These are phyloP conservation scores for Exophiala mesophila DNA, from an alignment of 2,329 filamentous ascomycete species.

Conservation along the genomic window DNA sequence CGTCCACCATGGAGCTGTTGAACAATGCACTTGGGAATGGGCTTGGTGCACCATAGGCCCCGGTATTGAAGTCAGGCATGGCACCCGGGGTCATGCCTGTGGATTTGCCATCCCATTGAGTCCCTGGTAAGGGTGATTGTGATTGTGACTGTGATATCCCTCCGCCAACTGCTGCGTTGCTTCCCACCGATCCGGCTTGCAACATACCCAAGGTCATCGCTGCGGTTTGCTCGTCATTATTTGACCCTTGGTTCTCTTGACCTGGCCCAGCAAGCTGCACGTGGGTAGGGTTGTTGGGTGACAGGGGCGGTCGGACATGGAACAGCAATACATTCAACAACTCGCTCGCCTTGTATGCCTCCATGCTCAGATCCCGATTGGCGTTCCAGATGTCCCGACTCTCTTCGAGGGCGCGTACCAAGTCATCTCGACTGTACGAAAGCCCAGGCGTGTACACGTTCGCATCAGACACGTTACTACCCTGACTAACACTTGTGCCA, in stretches of 20 bases:
- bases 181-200: conserved; percentile 36
- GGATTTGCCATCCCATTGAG: conserved; percentile 27
- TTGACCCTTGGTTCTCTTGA: conserved; percentile 22
- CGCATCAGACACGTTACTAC: conserved; percentile 17
- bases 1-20: conserved; percentile 51
- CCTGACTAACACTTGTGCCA: conserved; percentile 22
- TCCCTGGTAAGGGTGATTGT: conserved; percentile 22
- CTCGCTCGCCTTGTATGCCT: conserved; percentile 80
- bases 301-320: conserved; percentile 53
- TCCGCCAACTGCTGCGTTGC: conserved; percentile 10
- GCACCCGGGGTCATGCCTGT: conserved; percentile 3
- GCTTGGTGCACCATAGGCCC: conserved; percentile 42
- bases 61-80: conserved; percentile 17
- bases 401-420: conserved; percentile 68
- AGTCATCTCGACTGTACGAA: conserved; percentile 54
- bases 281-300: conserved; percentile 25
- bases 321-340: conserved; percentile 79
- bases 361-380: conserved; percentile 71
- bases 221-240: conserved; percentile 59
- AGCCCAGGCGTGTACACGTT: conserved; percentile 21
- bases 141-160: conserved; percentile 31
- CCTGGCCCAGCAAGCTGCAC: conserved; percentile 7
- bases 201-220: conserved; percentile 68
- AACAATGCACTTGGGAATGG: conserved; percentile 52
- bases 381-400: conserved; percentile 76